phyloP scores from a whole-genome alignment of 2,329 filamentous ascomycete genomes.

The Penicillium thymicola region DNA sequence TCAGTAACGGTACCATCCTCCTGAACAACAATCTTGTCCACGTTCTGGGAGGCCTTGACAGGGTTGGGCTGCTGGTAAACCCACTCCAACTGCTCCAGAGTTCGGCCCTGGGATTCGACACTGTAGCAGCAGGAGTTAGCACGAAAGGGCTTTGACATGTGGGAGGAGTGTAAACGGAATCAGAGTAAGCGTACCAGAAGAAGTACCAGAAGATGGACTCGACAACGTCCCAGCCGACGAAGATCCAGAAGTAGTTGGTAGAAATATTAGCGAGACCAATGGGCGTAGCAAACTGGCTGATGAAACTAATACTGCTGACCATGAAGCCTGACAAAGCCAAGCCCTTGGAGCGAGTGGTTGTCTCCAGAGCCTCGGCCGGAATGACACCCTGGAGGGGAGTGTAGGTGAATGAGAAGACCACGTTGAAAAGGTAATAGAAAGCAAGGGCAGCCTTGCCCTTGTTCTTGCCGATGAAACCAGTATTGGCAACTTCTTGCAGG shows the following conservation, averaged over 20 bases:
- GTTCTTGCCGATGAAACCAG: constrained; percentile 31
- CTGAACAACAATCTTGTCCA: constrained; percentile 49
- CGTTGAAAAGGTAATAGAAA: constrained; percentile 51
- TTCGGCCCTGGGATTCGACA: constrained; percentile 51
- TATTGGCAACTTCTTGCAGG: constrained; percentile 36
- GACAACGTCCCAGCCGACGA: constrained; percentile 49
- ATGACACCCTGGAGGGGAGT: constrained; percentile 51
- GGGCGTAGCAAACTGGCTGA: constrained; percentile 50
- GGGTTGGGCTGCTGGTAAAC: constrained; percentile 51
- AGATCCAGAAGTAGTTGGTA: constrained; percentile 42
- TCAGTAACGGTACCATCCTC: constrained; percentile 47
- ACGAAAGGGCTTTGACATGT: background rate
- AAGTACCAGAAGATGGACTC: constrained; percentile 47
- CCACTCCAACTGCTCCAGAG: constrained; percentile 51
- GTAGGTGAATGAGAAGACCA: constrained; percentile 51
- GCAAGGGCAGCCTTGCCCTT: constrained; percentile 47
- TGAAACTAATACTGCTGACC: constrained; percentile 47
- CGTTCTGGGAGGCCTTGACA: constrained; percentile 49
- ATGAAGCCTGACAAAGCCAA: constrained; percentile 47
- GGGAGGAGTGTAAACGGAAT: too few relatives aligned
- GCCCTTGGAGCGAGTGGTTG: constrained; percentile 50
- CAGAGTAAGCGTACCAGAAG: constrained; percentile 40
- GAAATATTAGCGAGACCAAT: constrained; percentile 47
- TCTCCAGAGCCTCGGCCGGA: constrained; percentile 49
- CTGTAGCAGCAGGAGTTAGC: constrained; percentile 23